phyloP scores from a whole-genome alignment of 495 filamentous ascomycete species.

The Penicilliopsis zonata region DNA sequence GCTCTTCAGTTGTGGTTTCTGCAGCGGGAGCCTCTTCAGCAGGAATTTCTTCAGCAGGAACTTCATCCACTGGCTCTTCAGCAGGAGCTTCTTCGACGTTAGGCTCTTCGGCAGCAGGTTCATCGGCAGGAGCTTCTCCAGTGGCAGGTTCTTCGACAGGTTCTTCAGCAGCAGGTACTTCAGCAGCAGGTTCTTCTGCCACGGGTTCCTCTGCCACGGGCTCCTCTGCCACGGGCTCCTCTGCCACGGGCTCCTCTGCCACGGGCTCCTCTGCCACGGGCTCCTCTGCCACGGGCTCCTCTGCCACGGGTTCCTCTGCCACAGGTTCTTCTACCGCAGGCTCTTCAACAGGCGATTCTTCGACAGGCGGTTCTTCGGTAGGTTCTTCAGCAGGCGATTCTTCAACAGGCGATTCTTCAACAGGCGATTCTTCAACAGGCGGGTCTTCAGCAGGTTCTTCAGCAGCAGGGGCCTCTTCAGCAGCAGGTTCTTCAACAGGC shows the following conservation, averaged over 20 bases:
- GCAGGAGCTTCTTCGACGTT: constrained; percentile 2
- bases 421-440: constrained; percentile 2
- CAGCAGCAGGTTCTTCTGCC: constrained; percentile 1
- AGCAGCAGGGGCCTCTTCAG: constrained; percentile 1
- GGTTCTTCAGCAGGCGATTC: constrained; percentile 3
- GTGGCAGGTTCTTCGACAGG: constrained; percentile 2
- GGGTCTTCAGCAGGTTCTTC: constrained; percentile 3
- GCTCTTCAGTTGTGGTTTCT: constrained; percentile 4
- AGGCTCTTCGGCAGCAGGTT: no score
- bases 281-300: constrained; percentile 1
- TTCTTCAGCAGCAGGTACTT: constrained; percentile 1
- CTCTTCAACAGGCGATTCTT: neutral
- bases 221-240: constrained; percentile 2
- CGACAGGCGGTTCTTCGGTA: constrained; percentile 1
- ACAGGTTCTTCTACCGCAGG: neutral
- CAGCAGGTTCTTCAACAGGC: constrained; percentile 2
- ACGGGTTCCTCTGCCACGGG: neutral
- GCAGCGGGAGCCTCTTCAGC: constrained; percentile 1
- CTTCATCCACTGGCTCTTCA: constrained; percentile 1
- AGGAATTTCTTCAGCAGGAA: constrained; percentile 1
- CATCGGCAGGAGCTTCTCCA: no score
- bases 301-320: constrained; percentile 1
- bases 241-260: constrained; percentile 1
- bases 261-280: constrained; percentile 1
- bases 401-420: constrained; percentile 4